These are phyloP conservation scores for Starmerella floricola DNA, from an alignment of 805 yeast genomes.

Conservation along the genomic window DNA sequence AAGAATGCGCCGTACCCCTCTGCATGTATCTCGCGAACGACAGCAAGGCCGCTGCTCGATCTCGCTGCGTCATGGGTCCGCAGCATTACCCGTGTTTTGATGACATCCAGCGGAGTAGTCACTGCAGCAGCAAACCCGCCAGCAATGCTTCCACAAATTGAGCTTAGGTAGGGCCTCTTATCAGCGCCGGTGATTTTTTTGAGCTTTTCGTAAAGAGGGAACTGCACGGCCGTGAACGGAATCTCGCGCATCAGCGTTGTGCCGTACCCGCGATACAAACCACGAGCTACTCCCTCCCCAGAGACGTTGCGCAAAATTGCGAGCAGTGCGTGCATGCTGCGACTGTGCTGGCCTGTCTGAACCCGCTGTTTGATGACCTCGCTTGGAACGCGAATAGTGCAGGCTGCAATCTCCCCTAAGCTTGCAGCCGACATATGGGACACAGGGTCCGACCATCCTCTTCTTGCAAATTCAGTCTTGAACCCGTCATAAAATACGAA, in stretches of 20 bases:
- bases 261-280: constrained; percentile 85
- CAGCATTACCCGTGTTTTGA: constrained; percentile 87
- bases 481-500: constrained; percentile 65
- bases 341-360: constrained; percentile 50
- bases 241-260: constrained; percentile 90
- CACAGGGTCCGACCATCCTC: constrained; percentile 23
- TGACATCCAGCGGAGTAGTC: constrained; percentile 88
- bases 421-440: constrained; percentile 85
- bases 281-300: constrained; percentile 67
- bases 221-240: constrained; percentile 92
- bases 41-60: constrained; percentile 31
- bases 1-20: constrained; percentile 64
- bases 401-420: constrained; percentile 84
- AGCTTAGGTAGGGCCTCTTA: constrained; percentile 58
- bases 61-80: constrained; percentile 22
- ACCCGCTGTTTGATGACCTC: constrained; percentile 94
- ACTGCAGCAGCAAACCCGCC: constrained; percentile 93
- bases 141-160: constrained; percentile 80
- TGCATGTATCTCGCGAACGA: constrained; percentile 42
- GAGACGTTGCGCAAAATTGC: constrained; percentile 48
- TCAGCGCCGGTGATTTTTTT: constrained; percentile 45
- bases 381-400: constrained; percentile 89
- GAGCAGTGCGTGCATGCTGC: constrained; percentile 57
- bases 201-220: constrained; percentile 80
- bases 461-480: constrained; percentile 10